phyloP scores from a whole-genome alignment of 2,329 filamentous ascomycete genomes.

The Venturia oleaginea region DNA sequence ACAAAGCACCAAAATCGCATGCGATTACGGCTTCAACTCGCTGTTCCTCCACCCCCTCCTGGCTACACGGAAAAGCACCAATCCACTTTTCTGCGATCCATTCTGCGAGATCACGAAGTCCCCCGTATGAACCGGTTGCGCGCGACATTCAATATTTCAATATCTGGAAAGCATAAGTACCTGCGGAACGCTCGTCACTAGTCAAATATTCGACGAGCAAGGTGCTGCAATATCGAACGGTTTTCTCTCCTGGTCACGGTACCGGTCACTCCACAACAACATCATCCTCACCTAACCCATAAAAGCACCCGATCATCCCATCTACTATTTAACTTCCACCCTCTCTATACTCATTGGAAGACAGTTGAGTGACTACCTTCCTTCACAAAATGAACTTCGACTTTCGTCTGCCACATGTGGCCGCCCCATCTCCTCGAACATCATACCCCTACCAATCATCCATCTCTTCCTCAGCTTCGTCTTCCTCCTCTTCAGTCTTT shows the following conservation, averaged over 20 bases:
- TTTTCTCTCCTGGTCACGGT: slow-evolving; percentile 12
- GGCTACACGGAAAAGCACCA: slow-evolving; percentile 5
- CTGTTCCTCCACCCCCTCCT: slow-evolving; percentile 7
- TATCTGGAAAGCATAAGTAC: slow-evolving; percentile 9
- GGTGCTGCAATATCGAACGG: slow-evolving; percentile 12
- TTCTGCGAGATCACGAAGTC: slow-evolving; percentile 7
- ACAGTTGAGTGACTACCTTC: slow-evolving; percentile 12
- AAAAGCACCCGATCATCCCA: background rate
- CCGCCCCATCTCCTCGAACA: slow-evolving; percentile 26
- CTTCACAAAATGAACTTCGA: slow-evolving; percentile 31
- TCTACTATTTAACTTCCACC: slow-evolving; percentile 13
- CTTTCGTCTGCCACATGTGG: slow-evolving; percentile 25
- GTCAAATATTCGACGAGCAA: slow-evolving; percentile 11
- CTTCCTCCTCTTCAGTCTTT: slow-evolving; percentile 69
- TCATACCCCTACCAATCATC: slow-evolving; percentile 57
- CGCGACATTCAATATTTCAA: slow-evolving; percentile 1
- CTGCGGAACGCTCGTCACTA: slow-evolving; percentile 10
- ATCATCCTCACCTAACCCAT: background rate
- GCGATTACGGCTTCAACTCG: slow-evolving; percentile 10
- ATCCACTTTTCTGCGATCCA: background rate
- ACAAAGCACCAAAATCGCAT: slow-evolving; percentile 8
- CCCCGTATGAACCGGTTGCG: slow-evolving; percentile 1
- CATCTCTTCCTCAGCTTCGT: slow-evolving; percentile 65
- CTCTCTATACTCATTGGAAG: slow-evolving; percentile 13
- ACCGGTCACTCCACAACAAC: slow-evolving; percentile 10